Base-by-base conservation (phyloP, 1,139 yeast species). In the Pichia sp. region DNA sequence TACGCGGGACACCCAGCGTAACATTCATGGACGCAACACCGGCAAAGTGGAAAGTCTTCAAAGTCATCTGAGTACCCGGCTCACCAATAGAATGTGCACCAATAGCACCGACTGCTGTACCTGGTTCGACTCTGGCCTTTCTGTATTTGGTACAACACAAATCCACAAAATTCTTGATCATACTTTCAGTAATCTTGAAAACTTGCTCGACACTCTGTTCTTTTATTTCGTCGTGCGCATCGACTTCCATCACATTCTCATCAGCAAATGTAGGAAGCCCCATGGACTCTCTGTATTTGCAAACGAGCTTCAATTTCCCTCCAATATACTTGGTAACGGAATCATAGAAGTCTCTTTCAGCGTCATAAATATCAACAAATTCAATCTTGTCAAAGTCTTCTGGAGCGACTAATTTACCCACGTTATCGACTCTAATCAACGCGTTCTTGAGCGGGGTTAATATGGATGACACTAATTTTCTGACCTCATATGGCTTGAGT, bases 11-110 rank as follows among this genome's bases (percentile, higher is more conserved):
- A 74, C 98, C 98, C 50, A 91, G 73, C 0, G 98, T 91, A 49
- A 91, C 95, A 66, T 91, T 91, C 98, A 91, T 91, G 33, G 96
- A 84, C 22, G 98, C 98, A 41, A 91, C 98, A 69, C 98, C 98
- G 52, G 98, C 98, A 70, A 91, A 91, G 68, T 91, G 98, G 85
- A 91, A 91, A 55, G 98, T 91, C 64, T 91, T 91, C 63, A 91
- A 72, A 9, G 98, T 91, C 98, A 91, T 91, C 63, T 91, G 98
- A 1, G 98, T 91, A 62, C 98, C 98, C 10, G 98, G 98, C 56
- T 91, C 98, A 64, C 98, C 98, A 66, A 91, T 91, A 24, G 96
- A 85, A 56, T 91, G 98, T 0, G 98, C 98, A 46, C 98, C 98
- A 63, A 91, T 88, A 13, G 98, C 98, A 47, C 98, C 98, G 34